These are phyloP conservation scores for Arabidopsis thaliana DNA, from an alignment of 345 rosid genomes.

Conservation along the genomic window DNA sequence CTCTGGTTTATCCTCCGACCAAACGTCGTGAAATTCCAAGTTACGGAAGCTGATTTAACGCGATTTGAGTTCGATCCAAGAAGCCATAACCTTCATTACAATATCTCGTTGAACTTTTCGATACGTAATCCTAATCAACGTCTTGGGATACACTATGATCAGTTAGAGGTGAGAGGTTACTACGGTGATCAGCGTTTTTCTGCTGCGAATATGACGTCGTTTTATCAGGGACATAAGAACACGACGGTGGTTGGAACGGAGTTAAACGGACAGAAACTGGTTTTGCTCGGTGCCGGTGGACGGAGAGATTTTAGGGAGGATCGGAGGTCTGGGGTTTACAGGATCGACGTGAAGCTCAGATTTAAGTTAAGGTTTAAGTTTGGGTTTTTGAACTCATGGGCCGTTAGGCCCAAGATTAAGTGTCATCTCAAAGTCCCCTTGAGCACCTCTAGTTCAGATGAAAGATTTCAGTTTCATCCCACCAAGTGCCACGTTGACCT, in stretches of 20 bases:
- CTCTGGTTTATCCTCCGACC: conserved; percentile 70
- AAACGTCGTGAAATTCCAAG: conserved; percentile 50
- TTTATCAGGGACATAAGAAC: conserved; percentile 76
- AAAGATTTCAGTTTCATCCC: conserved; percentile 29
- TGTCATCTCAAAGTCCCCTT: conserved; percentile 65
- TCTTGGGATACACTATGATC: conserved; percentile 58
- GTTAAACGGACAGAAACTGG: conserved; percentile 42
- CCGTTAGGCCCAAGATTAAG: conserved; percentile 56
- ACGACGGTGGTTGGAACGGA: conserved; percentile 53
- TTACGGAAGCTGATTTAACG: conserved; percentile 49
- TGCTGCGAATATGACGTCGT: conserved; percentile 40
- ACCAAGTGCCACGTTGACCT: conserved; percentile 57
- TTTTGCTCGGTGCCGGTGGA: conserved; percentile 43
- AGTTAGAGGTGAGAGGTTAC: conserved; percentile 51
- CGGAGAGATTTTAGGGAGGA: conserved; percentile 44
- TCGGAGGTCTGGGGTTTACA: conserved; percentile 49
- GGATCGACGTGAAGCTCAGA: conserved; percentile 56
- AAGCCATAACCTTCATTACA: conserved; percentile 46
- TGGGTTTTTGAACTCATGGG: conserved; percentile 55
- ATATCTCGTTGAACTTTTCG: conserved; percentile 52
- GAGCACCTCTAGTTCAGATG: conserved; percentile 30
- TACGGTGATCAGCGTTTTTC: conserved; percentile 52
- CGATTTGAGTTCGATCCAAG: conserved; percentile 45
- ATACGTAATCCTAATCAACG: conserved; percentile 65
- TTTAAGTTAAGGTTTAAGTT: conserved; percentile 62